These are phyloP conservation scores for Mycena sp. DNA, from an alignment of 1,284 basidiomycete genomes.

Conservation along the genomic window DNA sequence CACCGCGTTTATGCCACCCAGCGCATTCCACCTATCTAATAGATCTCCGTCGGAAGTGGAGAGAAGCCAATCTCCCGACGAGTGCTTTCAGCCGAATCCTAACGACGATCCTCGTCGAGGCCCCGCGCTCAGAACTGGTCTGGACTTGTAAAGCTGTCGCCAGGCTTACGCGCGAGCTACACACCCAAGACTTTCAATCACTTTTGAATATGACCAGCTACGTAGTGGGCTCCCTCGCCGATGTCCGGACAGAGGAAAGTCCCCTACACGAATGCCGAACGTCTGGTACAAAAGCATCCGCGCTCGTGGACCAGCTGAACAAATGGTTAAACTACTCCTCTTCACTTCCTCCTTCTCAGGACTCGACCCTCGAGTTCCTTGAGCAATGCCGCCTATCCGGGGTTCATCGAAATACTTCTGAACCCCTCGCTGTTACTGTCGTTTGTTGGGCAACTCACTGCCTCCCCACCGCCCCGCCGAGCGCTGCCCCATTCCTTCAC, in stretches of 20 bases:
- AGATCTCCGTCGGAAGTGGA: conserved; percentile 45
- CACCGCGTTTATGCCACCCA: conserved; percentile 52
- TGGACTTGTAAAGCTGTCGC: conserved; percentile 40
- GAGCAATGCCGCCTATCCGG: conserved; percentile 23
- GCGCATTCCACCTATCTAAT: conserved; percentile 52
- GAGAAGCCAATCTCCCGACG: conserved; percentile 32
- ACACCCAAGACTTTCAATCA: conserved; percentile 22
- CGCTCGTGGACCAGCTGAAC: conserved; percentile 24
- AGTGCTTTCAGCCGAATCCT: conserved; percentile 37
- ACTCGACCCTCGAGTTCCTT: conserved; percentile 23
- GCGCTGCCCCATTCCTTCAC: background rate
- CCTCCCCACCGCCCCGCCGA: conserved; percentile 9
- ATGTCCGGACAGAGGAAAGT: background rate
- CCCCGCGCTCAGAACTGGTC: conserved; percentile 31
- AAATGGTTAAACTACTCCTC: conserved; percentile 28
- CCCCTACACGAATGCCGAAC: background rate
- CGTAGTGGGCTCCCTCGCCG: conserved; percentile 11
- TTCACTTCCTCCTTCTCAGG: conserved; percentile 14
- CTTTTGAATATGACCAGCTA: conserved; percentile 25
- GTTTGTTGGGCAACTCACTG: conserved; percentile 31
- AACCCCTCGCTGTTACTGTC: conserved; percentile 37
- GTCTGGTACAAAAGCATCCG: background rate
- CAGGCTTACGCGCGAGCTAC: conserved; percentile 18
- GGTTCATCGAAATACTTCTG: conserved; percentile 30
- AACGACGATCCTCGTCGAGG: conserved; percentile 32